A percentile compares a stretch with the other conserved stretches of the same genome.
Evolutionary conservation across 2,329 filamentous ascomycete genomes (phyloP).

Genomic region (Lasiodiplodia sp.): DNA sequence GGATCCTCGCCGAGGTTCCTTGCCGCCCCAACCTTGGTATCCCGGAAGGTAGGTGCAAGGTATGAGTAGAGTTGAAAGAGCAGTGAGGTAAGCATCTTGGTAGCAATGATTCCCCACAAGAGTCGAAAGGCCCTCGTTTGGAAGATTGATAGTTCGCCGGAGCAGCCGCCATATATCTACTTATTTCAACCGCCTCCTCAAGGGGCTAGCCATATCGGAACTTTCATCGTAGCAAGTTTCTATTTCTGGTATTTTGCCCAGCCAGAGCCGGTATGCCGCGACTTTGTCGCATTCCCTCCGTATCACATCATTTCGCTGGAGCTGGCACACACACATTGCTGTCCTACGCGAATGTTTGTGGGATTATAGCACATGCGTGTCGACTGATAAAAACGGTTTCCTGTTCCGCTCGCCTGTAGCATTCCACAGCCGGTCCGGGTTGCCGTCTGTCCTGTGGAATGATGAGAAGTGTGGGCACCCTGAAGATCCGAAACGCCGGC

Average conservation of each 20-base stretch:
- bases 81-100: conserved; percentile 4
- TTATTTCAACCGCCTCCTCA: background rate
- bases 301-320: background rate
- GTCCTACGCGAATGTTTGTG: background rate
- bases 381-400: background rate
- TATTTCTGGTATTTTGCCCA: background rate
- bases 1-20: conserved; percentile 16
- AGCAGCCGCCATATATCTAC: conserved; percentile 5
- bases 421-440: background rate
- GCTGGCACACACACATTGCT: conserved; percentile 1
- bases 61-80: conserved; percentile 8
- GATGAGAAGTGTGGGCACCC: background rate
- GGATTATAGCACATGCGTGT: background rate
- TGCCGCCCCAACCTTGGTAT: background rate
- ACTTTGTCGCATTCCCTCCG: background rate
- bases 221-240: background rate
- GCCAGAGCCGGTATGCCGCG: background rate
- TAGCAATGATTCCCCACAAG: background rate
- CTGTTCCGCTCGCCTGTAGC: background rate
- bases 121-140: background rate
- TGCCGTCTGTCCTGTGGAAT: background rate
- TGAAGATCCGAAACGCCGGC: background rate
- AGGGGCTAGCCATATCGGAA: no score
- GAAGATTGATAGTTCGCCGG: background rate
- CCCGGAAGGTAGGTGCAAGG: background rate